These are phyloP conservation scores for Mycena citricolor DNA, from an alignment of 1,284 basidiomycete species.

Conservation along the genomic window DNA sequence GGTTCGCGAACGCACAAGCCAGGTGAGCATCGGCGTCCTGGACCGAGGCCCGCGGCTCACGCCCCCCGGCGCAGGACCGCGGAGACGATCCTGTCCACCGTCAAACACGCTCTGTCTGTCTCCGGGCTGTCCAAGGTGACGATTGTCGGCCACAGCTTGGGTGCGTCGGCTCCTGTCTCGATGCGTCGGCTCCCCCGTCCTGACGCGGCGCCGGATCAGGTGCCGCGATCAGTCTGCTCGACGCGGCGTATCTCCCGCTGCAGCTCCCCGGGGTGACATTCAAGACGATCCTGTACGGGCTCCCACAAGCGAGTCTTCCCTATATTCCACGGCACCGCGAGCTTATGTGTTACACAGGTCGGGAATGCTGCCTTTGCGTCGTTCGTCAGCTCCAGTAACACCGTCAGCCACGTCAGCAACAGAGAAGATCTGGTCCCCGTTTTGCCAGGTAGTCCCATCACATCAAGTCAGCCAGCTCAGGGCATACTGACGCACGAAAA, in stretches of 20 bases:
- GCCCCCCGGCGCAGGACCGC: slow-evolving; percentile 40
- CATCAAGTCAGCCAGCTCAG: no score
- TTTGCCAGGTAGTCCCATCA: no score
- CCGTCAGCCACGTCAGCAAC: background rate
- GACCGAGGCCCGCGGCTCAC: background rate
- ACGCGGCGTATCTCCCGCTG: slow-evolving; percentile 8
- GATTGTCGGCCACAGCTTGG: slow-evolving; percentile 54
- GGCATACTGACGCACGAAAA: no score
- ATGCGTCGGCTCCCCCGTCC: slow-evolving; percentile 4
- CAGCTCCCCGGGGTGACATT: slow-evolving; percentile 3
- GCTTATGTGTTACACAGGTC: background rate
- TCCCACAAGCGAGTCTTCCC: slow-evolving; percentile 48
- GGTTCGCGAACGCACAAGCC: slow-evolving; percentile 39
- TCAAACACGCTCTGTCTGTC: slow-evolving; percentile 40
- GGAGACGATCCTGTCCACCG: slow-evolving; percentile 42
- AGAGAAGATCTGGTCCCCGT: background rate
- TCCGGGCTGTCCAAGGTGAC: slow-evolving; percentile 43
- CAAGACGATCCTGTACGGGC: slow-evolving; percentile 30
- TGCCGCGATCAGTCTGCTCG: slow-evolving; percentile 50
- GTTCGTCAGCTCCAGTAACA: no score
- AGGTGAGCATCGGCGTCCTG: slow-evolving; percentile 34
- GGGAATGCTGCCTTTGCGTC: background rate
- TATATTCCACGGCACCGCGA: background rate
- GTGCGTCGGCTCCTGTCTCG: slow-evolving; percentile 20
- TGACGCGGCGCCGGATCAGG: slow-evolving; percentile 26